phyloP scores from a whole-genome alignment of 768 basidiomycete genomes.

The Lepiota subincarnata region DNA sequence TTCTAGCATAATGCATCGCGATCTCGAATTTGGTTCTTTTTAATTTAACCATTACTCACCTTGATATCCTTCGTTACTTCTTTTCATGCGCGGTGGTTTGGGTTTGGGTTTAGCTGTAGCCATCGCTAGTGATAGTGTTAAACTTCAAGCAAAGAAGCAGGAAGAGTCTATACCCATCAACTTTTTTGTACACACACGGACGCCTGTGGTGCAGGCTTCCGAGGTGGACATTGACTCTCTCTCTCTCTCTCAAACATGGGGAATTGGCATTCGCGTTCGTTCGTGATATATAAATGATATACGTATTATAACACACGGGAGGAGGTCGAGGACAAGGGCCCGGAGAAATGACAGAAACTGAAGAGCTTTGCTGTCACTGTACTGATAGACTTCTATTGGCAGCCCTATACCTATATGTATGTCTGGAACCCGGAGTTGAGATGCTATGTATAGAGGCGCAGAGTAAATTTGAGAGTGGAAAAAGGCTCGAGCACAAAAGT shows the following conservation, averaged over 20 bases:
- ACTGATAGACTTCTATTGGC: neutral
- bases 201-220: neutral
- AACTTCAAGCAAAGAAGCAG: neutral
- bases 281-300: neutral
- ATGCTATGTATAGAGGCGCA: neutral
- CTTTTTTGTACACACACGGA: neutral
- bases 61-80: neutral
- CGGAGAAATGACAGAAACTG: neutral
- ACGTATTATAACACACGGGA: constrained; percentile 1
- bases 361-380: neutral
- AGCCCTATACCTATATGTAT: neutral
- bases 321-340: neutral
- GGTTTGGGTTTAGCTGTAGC: neutral
- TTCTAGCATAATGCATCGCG: neutral
- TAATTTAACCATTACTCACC: neutral
- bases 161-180: neutral
- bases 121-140: neutral
- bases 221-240: too few relatives aligned
- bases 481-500: neutral
- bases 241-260: too few relatives aligned
- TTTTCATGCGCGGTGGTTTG: neutral
- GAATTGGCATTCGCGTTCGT: neutral
- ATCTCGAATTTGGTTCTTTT: neutral
- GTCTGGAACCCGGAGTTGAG: neutral
- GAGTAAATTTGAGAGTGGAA: neutral